phyloP scores from a whole-genome alignment of 2,329 filamentous ascomycete genomes.

The Paraphaeosphaeria minitans region DNA sequence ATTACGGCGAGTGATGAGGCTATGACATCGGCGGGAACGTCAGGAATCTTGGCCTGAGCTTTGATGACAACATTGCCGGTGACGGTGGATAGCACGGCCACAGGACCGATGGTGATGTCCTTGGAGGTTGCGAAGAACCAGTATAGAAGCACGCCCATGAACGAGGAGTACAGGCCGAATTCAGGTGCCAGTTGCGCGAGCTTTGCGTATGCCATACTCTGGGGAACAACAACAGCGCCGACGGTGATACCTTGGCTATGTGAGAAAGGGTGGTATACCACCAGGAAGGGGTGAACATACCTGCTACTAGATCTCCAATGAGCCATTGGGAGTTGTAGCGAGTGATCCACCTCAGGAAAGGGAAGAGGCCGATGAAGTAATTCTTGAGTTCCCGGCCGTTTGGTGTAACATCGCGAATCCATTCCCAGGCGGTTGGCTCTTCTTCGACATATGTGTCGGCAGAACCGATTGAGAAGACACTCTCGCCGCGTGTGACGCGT shows the following conservation, averaged over 20 bases:
- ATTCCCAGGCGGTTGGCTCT: slow-evolving; percentile 76
- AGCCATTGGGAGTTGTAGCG: slow-evolving; percentile 92
- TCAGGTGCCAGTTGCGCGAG: slow-evolving; percentile 78
- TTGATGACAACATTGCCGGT: slow-evolving; percentile 78
- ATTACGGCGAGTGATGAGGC: slow-evolving; percentile 72
- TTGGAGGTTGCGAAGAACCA: slow-evolving; percentile 99
- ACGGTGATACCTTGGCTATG: slow-evolving; percentile 65
- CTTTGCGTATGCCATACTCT: slow-evolving; percentile 92
- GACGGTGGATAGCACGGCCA: slow-evolving; percentile 92
- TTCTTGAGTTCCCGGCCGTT: slow-evolving; percentile 56
- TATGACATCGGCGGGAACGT: slow-evolving; percentile 51
- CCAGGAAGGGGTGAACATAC: slow-evolving; percentile 52
- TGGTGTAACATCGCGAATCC: slow-evolving; percentile 69
- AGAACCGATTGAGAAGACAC: slow-evolving; percentile 73
- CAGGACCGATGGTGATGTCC: slow-evolving; percentile 96
- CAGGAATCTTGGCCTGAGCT: slow-evolving; percentile 57
- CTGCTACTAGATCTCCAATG: slow-evolving; percentile 85
- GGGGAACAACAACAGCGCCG: slow-evolving; percentile 82
- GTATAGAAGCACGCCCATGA: slow-evolving; percentile 93
- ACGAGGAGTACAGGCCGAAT: slow-evolving; percentile 91
- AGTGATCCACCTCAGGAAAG: slow-evolving; percentile 85
- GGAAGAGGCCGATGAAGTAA: slow-evolving; percentile 78
- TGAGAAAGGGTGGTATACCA: not conserved
- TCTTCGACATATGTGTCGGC: slow-evolving; percentile 81
- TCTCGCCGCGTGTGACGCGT: slow-evolving; percentile 76